Conservation (phyloP, 306 rosid species). For the Senna siamea region DNA sequence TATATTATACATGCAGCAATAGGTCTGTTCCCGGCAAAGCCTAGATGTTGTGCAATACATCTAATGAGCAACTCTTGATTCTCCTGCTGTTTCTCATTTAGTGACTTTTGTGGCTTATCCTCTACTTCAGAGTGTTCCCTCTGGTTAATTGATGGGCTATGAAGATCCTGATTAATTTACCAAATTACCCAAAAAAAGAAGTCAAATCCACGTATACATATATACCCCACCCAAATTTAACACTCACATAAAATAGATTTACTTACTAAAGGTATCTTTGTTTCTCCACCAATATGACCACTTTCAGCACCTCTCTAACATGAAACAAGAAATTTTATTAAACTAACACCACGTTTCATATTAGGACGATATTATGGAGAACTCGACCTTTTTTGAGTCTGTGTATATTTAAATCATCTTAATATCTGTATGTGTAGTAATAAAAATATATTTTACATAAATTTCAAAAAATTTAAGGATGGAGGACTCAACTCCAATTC, state of each 20-base stretch:
- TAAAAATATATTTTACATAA: too few species aligned
- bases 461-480: too few species aligned
- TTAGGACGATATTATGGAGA: background rate
- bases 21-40: slow-evolving; percentile 58
- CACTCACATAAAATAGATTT: slow-evolving; percentile 30
- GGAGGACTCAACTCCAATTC: too few species aligned
- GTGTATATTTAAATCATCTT: too few species aligned
- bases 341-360: slow-evolving; percentile 29
- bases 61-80: slow-evolving; percentile 63
- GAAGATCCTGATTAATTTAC: slow-evolving; percentile 60
- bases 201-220: slow-evolving; percentile 35
- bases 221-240: slow-evolving; percentile 28
- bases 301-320: slow-evolving; percentile 77
- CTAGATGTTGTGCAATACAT: slow-evolving; percentile 59
- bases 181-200: slow-evolving; percentile 40
- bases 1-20: slow-evolving; percentile 62
- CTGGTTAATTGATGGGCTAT: slow-evolving; percentile 62
- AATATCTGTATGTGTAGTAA: too few species aligned
- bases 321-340: slow-evolving; percentile 40
- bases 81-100: slow-evolving; percentile 62
- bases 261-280: slow-evolving; percentile 66
- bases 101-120: slow-evolving; percentile 54
- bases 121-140: slow-evolving; percentile 59
- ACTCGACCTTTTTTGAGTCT: too few species aligned
- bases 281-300: slow-evolving; percentile 59